Conservation (phyloP, 2,329 filamentous ascomycete genomes). For the Xylariales sp. region DNA sequence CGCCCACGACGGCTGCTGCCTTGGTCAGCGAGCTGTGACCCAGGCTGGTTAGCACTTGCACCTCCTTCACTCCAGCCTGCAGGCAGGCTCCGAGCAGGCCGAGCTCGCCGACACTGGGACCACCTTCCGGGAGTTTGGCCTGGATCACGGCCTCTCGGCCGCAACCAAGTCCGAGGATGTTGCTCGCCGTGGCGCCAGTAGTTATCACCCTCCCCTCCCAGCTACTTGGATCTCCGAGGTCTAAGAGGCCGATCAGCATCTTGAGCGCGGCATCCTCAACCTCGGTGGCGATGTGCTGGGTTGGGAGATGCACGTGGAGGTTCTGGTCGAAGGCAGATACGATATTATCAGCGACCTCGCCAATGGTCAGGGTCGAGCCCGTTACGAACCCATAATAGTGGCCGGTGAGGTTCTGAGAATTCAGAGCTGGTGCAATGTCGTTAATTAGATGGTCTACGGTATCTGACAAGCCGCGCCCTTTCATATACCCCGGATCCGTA, state of each 20-base stretch:
- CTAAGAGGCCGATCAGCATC: slow-evolving; percentile 65
- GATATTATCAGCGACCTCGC: slow-evolving; percentile 78
- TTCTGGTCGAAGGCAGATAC: slow-evolving; percentile 81
- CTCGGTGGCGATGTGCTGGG: slow-evolving; percentile 69
- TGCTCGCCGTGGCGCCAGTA: slow-evolving; percentile 67
- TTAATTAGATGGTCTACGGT: slow-evolving; percentile 39
- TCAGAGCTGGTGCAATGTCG: slow-evolving; percentile 56
- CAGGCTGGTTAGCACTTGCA: slow-evolving; percentile 76
- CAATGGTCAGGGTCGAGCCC: slow-evolving; percentile 74
- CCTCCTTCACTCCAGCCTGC: slow-evolving; percentile 56
- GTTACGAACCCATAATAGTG: slow-evolving; percentile 89
- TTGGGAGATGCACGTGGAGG: slow-evolving; percentile 74
- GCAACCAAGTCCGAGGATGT: slow-evolving; percentile 71
- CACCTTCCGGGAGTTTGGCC: slow-evolving; percentile 23
- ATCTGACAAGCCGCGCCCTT: slow-evolving; percentile 20
- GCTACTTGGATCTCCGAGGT: slow-evolving; percentile 54
- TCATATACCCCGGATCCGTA: slow-evolving; percentile 24
- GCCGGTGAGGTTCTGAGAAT: slow-evolving; percentile 57
- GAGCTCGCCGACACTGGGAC: slow-evolving; percentile 57
- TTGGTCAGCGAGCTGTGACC: slow-evolving; percentile 83
- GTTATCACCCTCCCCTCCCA: slow-evolving; percentile 54
- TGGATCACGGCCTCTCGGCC: slow-evolving; percentile 60
- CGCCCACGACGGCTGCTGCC: slow-evolving; percentile 75
- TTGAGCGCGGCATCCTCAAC: slow-evolving; percentile 70
- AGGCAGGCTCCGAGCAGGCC: slow-evolving; percentile 66